Conservation (phyloP, 2,329 filamentous ascomycete genomes). For the Cryphonectria carpinicola region DNA sequence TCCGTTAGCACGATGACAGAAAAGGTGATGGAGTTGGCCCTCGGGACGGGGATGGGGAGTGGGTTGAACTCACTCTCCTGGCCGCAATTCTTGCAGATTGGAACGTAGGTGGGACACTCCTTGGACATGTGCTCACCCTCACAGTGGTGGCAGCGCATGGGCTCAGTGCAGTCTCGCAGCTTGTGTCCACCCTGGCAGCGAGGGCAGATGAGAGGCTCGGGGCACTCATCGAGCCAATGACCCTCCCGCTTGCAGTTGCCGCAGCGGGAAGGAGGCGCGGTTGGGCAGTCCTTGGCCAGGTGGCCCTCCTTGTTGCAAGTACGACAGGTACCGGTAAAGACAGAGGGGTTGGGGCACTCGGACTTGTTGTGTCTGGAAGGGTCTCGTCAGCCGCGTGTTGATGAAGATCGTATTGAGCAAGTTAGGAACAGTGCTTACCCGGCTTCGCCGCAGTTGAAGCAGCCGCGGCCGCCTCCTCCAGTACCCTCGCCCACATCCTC, state of each 20-base stretch:
- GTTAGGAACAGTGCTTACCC: constrained; percentile 42
- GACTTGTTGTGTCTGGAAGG: constrained; percentile 60
- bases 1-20: constrained; percentile 19
- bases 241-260: constrained; percentile 54
- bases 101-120: constrained; percentile 53
- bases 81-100: constrained; percentile 65
- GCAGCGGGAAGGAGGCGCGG: constrained; percentile 35
- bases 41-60: background rate
- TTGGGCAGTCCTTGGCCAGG: constrained; percentile 58
- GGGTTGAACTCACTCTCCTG: constrained; percentile 54
- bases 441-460: constrained; percentile 63
- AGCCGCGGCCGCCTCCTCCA: constrained; percentile 47
- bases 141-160: constrained; percentile 43
- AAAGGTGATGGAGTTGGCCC: background rate
- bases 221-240: constrained; percentile 65
- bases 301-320: constrained; percentile 56
- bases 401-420: constrained; percentile 14
- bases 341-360: constrained; percentile 62
- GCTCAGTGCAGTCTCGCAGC: constrained; percentile 55
- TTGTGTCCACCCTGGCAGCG: constrained; percentile 56
- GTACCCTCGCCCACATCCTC: constrained; percentile 31
- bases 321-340: constrained; percentile 38
- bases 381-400: constrained; percentile 8
- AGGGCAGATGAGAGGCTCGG: constrained; percentile 44
- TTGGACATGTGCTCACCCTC: constrained; percentile 59